Evolutionary conservation across 2,329 filamentous ascomycete species (phyloP).

Genomic region (Colletotrichum scovillei): DNA sequence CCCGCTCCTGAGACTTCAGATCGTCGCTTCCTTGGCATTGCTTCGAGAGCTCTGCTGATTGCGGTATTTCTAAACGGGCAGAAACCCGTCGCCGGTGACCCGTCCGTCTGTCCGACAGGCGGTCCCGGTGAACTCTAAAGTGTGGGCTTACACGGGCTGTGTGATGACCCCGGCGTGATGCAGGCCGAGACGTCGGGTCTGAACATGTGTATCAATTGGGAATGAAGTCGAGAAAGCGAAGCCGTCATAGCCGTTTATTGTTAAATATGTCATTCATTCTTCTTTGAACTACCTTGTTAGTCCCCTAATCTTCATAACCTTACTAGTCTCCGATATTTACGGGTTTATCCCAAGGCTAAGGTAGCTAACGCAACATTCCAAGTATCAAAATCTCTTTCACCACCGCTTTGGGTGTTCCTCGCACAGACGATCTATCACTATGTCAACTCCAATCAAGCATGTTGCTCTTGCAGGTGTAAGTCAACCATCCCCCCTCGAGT

Average conservation of each 20-base stretch:
- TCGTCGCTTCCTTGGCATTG: neutral
- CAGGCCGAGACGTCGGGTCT: slow-evolving; percentile 12
- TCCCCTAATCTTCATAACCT: neutral
- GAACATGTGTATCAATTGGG: neutral
- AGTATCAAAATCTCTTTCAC: no score
- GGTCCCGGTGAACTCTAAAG: slow-evolving; percentile 19
- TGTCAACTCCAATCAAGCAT: slow-evolving; percentile 15
- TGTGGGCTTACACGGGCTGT: slow-evolving; percentile 6
- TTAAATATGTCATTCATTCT: neutral
- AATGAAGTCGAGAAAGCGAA: neutral
- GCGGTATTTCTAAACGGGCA: neutral
- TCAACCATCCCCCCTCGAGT: neutral
- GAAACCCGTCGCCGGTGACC: neutral
- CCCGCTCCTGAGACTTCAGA: neutral
- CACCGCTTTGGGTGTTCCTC: neutral
- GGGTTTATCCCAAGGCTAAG: neutral
- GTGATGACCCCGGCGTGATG: slow-evolving; percentile 7
- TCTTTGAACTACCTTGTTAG: neutral
- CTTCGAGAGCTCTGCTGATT: neutral
- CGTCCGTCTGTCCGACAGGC: neutral
- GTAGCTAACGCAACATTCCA: neutral
- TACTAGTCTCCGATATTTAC: neutral
- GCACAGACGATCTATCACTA: neutral
- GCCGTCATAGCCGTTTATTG: neutral
- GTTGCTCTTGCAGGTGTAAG: slow-evolving; percentile 25